phyloP scores from a whole-genome alignment of 108 stramenopile genomes.

The Nitzschia sp. region DNA sequence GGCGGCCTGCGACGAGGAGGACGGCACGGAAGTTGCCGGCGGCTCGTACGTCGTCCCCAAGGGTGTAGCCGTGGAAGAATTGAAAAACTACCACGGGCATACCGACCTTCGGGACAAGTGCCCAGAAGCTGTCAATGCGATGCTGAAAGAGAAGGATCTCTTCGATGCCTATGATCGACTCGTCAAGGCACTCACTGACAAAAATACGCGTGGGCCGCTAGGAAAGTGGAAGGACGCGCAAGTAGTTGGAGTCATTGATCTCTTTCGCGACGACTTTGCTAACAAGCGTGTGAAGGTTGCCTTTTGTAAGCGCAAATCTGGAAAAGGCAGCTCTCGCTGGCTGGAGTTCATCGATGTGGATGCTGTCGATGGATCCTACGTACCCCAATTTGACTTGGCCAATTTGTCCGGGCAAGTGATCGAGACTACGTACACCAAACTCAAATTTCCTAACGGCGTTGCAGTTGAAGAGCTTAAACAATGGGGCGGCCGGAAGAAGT shows the following conservation, averaged over 20 bases:
- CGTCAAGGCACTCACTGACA: conserved; percentile 31
- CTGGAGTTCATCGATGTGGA: conserved; percentile 54
- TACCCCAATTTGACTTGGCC: conserved; percentile 52
- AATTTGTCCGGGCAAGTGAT: conserved; percentile 46
- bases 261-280: conserved; percentile 51
- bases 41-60: conserved; percentile 9
- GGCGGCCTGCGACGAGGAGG: too few relatives aligned
- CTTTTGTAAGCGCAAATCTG: conserved; percentile 47
- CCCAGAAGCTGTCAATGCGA: conserved; percentile 13
- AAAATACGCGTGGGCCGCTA: conserved; percentile 34
- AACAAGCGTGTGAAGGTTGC: conserved; percentile 41
- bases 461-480: conserved; percentile 53
- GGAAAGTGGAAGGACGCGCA: conserved; percentile 55
- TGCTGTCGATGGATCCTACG: conserved; percentile 27
- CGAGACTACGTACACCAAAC: conserved; percentile 41
- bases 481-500: conserved; percentile 34
- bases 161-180: conserved; percentile 40
- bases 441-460: conserved; percentile 55
- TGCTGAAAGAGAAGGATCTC: conserved; percentile 34
- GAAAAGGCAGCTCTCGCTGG: conserved; percentile 39
- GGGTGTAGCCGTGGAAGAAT: conserved; percentile 56
- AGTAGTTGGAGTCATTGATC: conserved; percentile 41
- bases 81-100: conserved; percentile 24
- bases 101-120: conserved; percentile 33
- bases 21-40: neutral